A percentile compares a stretch with the other conserved stretches of the same genome.
Conservation (phyloP, 2,329 filamentous ascomycete species). For the Stachybotrys chlorohalonatus region DNA sequence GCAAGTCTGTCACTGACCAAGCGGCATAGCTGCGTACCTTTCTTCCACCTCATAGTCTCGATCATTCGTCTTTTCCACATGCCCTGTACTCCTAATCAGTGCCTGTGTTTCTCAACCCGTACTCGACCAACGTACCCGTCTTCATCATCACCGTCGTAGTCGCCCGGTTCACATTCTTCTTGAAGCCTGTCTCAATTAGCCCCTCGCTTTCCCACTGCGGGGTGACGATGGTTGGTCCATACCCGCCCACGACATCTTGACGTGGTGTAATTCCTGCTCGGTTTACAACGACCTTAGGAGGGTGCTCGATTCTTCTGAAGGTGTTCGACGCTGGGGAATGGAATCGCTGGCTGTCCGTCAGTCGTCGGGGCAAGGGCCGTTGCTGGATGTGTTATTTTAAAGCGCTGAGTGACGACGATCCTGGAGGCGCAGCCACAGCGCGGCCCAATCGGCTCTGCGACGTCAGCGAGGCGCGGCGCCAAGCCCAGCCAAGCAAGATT, state of each 20-base stretch:
- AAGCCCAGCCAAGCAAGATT: neutral
- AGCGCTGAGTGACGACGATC: conserved; percentile 19
- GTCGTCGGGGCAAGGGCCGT: neutral
- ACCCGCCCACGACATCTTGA: conserved; percentile 65
- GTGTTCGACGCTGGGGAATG: neutral
- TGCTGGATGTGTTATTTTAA: neutral
- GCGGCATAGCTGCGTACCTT: conserved; percentile 40
- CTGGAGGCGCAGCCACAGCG: conserved; percentile 20
- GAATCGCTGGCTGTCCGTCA: neutral
- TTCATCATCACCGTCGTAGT: conserved; percentile 99
- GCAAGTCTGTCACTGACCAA: neutral
- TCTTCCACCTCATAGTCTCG: conserved; percentile 98
- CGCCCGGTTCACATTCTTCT: conserved; percentile 96
- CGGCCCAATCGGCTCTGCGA: conserved; percentile 21
- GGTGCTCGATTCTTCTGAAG: neutral
- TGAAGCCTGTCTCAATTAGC: conserved; percentile 31
- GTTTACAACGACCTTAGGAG: neutral
- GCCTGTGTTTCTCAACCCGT: neutral
- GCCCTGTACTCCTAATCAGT: conserved; percentile 42
- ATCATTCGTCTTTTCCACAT: conserved; percentile 98
- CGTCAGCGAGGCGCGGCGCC: conserved; percentile 16
- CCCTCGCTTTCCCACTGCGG: conserved; percentile 17
- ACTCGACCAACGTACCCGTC: conserved; percentile 52
- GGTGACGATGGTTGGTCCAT: conserved; percentile 13
- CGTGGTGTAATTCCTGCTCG: neutral